Evolutionary conservation across 345 rosid genomes (phyloP).

Genomic region (Heritiera littoralis): DNA sequence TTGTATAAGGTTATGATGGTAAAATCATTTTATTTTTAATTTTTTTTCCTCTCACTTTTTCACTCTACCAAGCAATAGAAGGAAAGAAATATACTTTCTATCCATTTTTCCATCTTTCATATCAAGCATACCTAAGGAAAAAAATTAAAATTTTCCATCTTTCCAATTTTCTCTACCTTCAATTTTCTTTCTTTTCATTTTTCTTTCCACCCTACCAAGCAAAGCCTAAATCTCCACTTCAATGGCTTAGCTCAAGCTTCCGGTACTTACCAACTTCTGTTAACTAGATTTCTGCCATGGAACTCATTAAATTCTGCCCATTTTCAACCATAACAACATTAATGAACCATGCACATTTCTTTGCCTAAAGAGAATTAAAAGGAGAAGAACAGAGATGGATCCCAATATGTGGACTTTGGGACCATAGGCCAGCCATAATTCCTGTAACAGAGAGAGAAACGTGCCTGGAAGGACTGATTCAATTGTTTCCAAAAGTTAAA

Average conservation of each 20-base stretch:
- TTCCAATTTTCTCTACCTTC: too few relatives aligned
- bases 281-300: neutral
- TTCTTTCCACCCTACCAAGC: too few relatives aligned
- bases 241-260: neutral
- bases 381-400: neutral
- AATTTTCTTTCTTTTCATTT: too few relatives aligned
- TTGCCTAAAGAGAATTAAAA: neutral
- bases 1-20: too few relatives aligned
- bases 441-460: conserved; percentile 18
- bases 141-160: too few relatives aligned
- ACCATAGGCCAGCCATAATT: conserved; percentile 11
- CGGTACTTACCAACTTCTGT: neutral
- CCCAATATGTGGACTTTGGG: conserved; percentile 15
- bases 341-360: neutral
- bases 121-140: too few relatives aligned
- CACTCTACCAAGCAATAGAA: too few relatives aligned
- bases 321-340: neutral
- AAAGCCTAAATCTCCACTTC: conserved; percentile 16
- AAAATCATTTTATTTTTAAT: too few relatives aligned
- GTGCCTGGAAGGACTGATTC: conserved; percentile 21
- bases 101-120: too few relatives aligned
- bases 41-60: too few relatives aligned
- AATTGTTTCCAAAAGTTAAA: conserved; percentile 30
- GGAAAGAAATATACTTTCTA: too few relatives aligned
- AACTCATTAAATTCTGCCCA: neutral